These are phyloP conservation scores for Penstemon barbatus DNA, from an alignment of 257 asterid genomes.

Conservation along the genomic window DNA sequence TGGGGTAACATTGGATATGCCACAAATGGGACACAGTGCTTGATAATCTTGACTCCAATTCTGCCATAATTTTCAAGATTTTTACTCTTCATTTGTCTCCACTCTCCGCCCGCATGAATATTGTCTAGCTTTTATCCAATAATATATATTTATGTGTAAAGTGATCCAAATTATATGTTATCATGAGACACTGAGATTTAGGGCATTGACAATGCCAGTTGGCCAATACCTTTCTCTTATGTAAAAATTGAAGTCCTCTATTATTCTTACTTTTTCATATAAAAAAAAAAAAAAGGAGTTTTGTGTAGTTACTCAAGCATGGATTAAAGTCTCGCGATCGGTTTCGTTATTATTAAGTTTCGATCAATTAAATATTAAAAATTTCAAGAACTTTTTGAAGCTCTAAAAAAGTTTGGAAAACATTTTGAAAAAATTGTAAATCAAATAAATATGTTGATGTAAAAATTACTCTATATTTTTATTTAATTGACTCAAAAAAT, in stretches of 20 bases:
- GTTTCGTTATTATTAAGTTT: not conserved
- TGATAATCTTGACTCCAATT: constrained; percentile 61
- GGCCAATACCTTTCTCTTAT: constrained; percentile 32
- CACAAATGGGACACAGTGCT: constrained; percentile 39
- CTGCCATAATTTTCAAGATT: constrained; percentile 28
- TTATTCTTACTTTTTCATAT: constrained; percentile 26
- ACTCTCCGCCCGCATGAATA: constrained; percentile 17
- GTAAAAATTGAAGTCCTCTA: constrained; percentile 27
- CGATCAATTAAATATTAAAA: too few relatives aligned
- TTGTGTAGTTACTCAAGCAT: constrained; percentile 26
- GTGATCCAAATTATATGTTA: constrained; percentile 21
- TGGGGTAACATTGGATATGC: constrained; percentile 23
- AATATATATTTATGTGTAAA: constrained; percentile 5
- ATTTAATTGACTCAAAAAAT: too few relatives aligned
- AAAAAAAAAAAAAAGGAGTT: too few relatives aligned
- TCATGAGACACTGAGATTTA: constrained; percentile 49
- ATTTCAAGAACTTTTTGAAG: too few relatives aligned
- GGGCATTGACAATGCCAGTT: constrained; percentile 48
- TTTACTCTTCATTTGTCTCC: constrained; percentile 40
- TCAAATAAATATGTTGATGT: too few relatives aligned
- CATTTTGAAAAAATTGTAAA: too few relatives aligned
- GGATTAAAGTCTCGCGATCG: not conserved
- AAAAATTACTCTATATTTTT: too few relatives aligned
- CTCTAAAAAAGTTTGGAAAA: too few relatives aligned
- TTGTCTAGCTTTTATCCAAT: constrained; percentile 10